Conservation (phyloP, 345 rosid genomes). For the Fremontodendron californicum region DNA sequence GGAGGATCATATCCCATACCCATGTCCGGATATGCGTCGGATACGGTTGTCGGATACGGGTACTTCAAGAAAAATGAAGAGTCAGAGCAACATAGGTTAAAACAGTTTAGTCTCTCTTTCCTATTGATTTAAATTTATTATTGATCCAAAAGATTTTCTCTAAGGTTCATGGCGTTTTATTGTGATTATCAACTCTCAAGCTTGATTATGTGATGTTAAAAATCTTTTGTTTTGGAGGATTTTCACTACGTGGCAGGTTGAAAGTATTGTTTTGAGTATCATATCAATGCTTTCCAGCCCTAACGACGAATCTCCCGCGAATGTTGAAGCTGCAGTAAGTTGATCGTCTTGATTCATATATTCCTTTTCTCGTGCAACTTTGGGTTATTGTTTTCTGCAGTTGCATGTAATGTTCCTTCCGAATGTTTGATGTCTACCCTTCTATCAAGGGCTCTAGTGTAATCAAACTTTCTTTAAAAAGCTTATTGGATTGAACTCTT, state of each 20-base stretch:
- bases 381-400: not conserved
- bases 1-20: no score
- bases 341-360: conserved; percentile 11
- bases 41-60: no score
- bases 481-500: not conserved
- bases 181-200: not conserved
- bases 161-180: not conserved
- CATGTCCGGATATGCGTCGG: no score
- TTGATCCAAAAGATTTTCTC: not conserved
- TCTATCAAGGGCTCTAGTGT: not conserved
- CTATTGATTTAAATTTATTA: not conserved
- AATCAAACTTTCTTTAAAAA: not conserved
- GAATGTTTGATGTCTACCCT: not conserved
- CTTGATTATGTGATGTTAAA: not conserved
- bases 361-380: not conserved
- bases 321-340: conserved; percentile 85
- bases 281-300: no score
- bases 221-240: not conserved
- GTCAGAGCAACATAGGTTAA: no score
- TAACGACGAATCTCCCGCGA: conserved; percentile 94
- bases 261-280: conserved; percentile 76
- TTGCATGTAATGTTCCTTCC: not conserved
- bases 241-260: conserved; percentile 44
- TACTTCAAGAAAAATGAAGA: no score
- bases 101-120: not conserved